phyloP scores from a whole-genome alignment of 1,284 basidiomycete species.

The Hortiboletus rubellus region DNA sequence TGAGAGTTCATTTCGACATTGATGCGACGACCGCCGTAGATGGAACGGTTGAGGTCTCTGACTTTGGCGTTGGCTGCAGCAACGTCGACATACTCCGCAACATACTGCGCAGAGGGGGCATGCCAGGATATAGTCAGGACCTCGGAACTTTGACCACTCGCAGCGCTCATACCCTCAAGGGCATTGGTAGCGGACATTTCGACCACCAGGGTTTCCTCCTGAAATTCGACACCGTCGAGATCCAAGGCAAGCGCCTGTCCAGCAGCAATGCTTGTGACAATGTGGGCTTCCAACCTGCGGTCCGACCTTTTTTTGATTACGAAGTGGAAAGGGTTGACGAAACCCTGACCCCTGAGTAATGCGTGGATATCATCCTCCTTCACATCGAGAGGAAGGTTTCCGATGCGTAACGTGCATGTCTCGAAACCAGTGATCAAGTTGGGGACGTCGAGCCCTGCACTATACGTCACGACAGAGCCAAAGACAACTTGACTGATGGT shows the following conservation, averaged over 20 bases:
- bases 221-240: conserved; percentile 46
- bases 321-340: conserved; percentile 36
- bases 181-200: conserved; percentile 39
- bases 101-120: conserved; percentile 39
- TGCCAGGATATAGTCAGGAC: conserved; percentile 47
- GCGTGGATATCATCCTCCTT: conserved; percentile 39
- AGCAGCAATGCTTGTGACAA: conserved; percentile 41
- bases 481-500: conserved; percentile 44
- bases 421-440: conserved; percentile 50
- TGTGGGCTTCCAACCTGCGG: conserved; percentile 33
- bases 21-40: conserved; percentile 42
- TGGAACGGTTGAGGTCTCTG: conserved; percentile 36
- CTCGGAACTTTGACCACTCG: conserved; percentile 30
- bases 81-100: conserved; percentile 39
- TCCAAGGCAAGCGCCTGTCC: conserved; percentile 40
- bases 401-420: conserved; percentile 45
- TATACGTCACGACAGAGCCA: conserved; percentile 49
- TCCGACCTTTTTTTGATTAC: conserved; percentile 26
- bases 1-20: conserved; percentile 43
- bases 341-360: conserved; percentile 41
- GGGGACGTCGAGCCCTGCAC: conserved; percentile 46
- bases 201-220: conserved; percentile 40
- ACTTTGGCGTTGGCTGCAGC: conserved; percentile 22
- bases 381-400: conserved; percentile 42
- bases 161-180: conserved; percentile 42